Evolutionary conservation across 345 rosid species (phyloP).

Genomic region (Barbarea vulgaris): DNA sequence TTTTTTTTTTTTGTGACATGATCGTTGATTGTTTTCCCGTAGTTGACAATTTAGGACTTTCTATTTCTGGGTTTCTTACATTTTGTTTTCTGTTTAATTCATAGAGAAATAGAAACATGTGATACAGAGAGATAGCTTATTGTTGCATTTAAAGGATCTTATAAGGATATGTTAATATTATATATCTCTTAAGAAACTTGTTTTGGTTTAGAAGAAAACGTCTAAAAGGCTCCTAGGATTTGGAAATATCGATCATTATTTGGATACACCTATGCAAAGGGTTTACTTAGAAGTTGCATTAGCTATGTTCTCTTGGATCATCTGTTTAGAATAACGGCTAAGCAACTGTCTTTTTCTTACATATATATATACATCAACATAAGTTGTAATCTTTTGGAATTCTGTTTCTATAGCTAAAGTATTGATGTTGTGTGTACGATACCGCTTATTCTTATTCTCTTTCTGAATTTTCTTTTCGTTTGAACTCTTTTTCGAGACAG

Average conservation of each 20-base stretch:
- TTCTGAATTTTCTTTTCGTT: conserved; percentile 1
- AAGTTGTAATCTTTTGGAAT: not conserved
- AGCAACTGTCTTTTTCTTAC: conserved; percentile 6
- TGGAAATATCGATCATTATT: not conserved
- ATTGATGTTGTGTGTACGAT: conserved; percentile 31
- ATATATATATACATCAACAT: not conserved
- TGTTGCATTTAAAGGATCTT: conserved; percentile 10
- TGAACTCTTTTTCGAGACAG: conserved; percentile 8
- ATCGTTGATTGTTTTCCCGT: conserved; percentile 10
- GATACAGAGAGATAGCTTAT: conserved; percentile 31
- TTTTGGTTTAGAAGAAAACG: conserved; percentile 15
- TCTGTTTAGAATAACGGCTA: conserved; percentile 5
- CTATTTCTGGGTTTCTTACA: conserved; percentile 3
- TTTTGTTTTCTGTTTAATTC: not conserved
- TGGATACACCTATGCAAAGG: conserved; percentile 25
- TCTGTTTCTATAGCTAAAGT: conserved; percentile 19
- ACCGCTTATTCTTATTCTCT: conserved; percentile 3
- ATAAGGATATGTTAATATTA: conserved; percentile 7
- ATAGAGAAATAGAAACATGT: conserved; percentile 24
- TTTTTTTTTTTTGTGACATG: conserved; percentile 1
- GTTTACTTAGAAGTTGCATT: conserved; percentile 35
- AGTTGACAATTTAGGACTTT: not conserved
- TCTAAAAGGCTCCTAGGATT: conserved; percentile 29
- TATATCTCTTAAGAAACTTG: conserved; percentile 8
- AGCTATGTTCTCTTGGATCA: conserved; percentile 1